Evolutionary conservation across 345 rosid species (phyloP), one percentile per base, ranked within the genome.

Genomic region (Salix caprea): DNA sequence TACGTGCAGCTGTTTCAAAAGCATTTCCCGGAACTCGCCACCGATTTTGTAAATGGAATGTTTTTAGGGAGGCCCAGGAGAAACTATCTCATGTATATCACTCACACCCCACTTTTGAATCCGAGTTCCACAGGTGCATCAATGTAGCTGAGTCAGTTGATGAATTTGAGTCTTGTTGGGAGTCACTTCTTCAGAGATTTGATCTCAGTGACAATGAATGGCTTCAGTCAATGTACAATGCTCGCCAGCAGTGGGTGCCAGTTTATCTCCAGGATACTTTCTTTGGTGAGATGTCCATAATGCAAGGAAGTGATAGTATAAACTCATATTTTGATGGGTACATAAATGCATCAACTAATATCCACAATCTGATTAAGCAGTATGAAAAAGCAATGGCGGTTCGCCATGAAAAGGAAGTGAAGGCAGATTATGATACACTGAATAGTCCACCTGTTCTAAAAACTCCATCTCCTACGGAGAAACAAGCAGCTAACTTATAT

Each of bases 241-340:
- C 80, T 50, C 90, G 91, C n/a, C 83, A 84, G 42, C 93, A 90
- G 56, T 90, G 91, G 93, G 85, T 90, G 13, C 90, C 93, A 50
- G 91, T 88, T 32, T 90, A 81, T 76, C 70, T 90, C 77, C 86
- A 86, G 26, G 90, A 88, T 70, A 85, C 89, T 10, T 90, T 90
- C 84, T 88, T 88, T 67, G 93, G 90, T 1, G 93, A 85, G 77
- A 84, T 90, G 87, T 90, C 93, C 40, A 77, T 81, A 66, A 83
- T 86, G 40, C 90, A 88, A 74, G 83, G 83, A 40, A 81, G 88
- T 73, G 92, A 86, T 81, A 81, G 91, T 80, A 86, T 89, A 68
- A 90, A 88, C 72, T 88, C 91, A 12, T 90, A 85, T 81, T 90
- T 90, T 74, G 93, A 90, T 79, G 93, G 93, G 9, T 90, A 87